phyloP scores from a whole-genome alignment of 1,139 yeast species.

The Suhomyces ambrosiae region DNA sequence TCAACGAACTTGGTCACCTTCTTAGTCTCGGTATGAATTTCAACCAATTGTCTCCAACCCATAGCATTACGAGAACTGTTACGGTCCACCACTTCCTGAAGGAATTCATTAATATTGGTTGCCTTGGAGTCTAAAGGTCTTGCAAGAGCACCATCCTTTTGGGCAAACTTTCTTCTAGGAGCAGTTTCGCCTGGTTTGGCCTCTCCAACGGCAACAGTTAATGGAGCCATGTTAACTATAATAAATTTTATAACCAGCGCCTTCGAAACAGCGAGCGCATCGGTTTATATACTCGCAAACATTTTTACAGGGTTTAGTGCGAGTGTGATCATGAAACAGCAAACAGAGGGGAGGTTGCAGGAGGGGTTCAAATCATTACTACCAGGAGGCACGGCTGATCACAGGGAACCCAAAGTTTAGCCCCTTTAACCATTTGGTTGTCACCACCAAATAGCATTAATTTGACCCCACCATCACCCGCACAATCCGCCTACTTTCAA shows the following conservation, averaged over 20 bases:
- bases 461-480: too few relatives aligned
- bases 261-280: conserved; percentile 11
- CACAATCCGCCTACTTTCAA: too few relatives aligned
- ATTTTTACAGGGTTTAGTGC: conserved; percentile 5
- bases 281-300: conserved; percentile 9
- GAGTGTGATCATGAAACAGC: conserved; percentile 10
- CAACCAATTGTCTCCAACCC: conserved; percentile 79
- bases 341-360: conserved; percentile 5
- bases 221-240: conserved; percentile 29
- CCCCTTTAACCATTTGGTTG: too few relatives aligned
- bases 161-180: conserved; percentile 74
- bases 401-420: too few relatives aligned
- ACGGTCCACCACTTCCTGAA: conserved; percentile 62
- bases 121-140: conserved; percentile 64
- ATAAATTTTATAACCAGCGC: conserved; percentile 2
- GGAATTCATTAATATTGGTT: conserved; percentile 68
- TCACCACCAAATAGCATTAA: too few relatives aligned
- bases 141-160: conserved; percentile 55
- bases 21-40: conserved; percentile 76
- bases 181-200: conserved; percentile 88
- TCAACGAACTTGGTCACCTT: conserved; percentile 73
- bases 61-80: conserved; percentile 59
- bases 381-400: too few relatives aligned
- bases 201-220: conserved; percentile 73
- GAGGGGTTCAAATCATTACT: conserved; percentile 2